A percentile compares a stretch with the other conserved stretches of the same genome.
Conservation (phyloP, 345 rosid species). For the Salix caprea region DNA sequence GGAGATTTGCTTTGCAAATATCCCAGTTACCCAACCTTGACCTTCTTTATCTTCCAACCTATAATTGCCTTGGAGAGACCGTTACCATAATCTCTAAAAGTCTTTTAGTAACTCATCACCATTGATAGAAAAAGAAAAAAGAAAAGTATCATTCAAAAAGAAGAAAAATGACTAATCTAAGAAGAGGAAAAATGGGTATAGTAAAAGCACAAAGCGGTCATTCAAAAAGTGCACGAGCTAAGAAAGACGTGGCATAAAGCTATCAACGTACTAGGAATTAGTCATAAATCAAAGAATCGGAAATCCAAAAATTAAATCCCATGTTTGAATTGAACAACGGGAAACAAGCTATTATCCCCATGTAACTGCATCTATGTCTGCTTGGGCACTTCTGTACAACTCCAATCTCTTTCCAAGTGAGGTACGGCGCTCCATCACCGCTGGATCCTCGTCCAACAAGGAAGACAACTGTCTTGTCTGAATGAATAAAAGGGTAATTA, state of each 20-base stretch:
- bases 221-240: neutral
- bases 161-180: neutral
- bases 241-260: neutral
- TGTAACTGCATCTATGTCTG: slow-evolving; percentile 85
- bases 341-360: slow-evolving; percentile 34
- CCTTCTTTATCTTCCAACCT: too few relatives aligned
- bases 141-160: neutral
- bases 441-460: slow-evolving; percentile 81
- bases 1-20: too few relatives aligned
- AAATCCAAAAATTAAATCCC: neutral
- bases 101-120: neutral
- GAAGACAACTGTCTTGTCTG: slow-evolving; percentile 58
- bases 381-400: slow-evolving; percentile 78
- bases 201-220: neutral
- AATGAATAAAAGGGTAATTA: neutral
- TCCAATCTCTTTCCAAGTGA: slow-evolving; percentile 73
- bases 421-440: slow-evolving; percentile 69
- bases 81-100: too few relatives aligned
- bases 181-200: too few relatives aligned
- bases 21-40: too few relatives aligned
- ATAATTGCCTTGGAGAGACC: too few relatives aligned
- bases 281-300: neutral
- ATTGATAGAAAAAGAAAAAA: neutral
- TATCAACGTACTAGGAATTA: neutral
- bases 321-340: neutral